Conservation (phyloP, 129 eudicot genomes). For the Oenanthe sinensis region DNA sequence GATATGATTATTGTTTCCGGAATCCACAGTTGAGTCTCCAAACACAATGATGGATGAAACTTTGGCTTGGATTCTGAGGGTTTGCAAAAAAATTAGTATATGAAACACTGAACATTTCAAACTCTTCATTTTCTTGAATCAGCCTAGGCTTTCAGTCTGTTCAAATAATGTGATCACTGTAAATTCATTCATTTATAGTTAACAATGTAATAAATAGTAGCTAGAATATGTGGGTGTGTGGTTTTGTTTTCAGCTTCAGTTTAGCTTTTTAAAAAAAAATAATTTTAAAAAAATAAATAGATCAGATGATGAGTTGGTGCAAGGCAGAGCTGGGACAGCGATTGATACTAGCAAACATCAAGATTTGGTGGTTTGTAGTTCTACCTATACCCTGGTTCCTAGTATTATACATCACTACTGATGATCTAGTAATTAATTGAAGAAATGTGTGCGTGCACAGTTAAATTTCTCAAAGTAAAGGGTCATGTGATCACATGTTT, state of each 20-base stretch:
- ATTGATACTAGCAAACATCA: neutral
- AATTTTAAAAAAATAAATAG: too few relatives aligned
- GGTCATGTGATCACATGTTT: neutral
- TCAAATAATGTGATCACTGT: neutral
- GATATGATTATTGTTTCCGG: constrained; percentile 79
- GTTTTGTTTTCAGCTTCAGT: too few relatives aligned
- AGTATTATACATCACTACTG: too few relatives aligned
- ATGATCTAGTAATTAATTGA: neutral
- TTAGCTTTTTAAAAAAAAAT: too few relatives aligned
- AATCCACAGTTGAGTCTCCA: constrained; percentile 86
- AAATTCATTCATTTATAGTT: too few relatives aligned
- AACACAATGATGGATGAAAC: constrained; percentile 66
- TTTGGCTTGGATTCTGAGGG: constrained; percentile 27
- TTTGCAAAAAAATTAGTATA: constrained; percentile 18
- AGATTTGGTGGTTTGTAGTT: neutral
- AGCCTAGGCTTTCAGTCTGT: neutral
- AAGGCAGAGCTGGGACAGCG: neutral
- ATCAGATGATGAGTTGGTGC: neutral
- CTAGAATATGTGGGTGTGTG: too few relatives aligned
- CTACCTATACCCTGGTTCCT: neutral
- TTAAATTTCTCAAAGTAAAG: neutral
- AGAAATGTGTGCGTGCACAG: neutral
- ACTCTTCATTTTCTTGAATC: neutral
- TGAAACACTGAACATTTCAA: constrained; percentile 19
- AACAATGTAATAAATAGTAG: too few relatives aligned